Conservation (phyloP, 23 red algal species). For the Agarophyton chilense region DNA sequence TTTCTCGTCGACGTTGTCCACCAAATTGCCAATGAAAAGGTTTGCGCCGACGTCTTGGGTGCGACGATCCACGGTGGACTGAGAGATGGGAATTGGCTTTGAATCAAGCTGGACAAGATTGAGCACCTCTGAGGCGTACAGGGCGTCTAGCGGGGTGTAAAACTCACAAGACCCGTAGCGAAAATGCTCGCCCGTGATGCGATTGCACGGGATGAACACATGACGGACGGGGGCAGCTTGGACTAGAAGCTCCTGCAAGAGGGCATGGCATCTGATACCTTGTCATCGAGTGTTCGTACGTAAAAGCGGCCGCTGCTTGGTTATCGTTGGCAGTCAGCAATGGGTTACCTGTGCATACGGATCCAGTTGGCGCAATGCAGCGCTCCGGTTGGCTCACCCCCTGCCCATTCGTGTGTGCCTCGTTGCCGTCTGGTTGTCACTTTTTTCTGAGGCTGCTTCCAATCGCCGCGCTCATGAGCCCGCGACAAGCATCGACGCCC, state of each 20-base stretch:
- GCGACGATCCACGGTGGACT: slow-evolving; percentile 52
- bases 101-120: slow-evolving; percentile 69
- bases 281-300: slow-evolving; percentile 76
- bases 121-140: slow-evolving; percentile 80
- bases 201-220: slow-evolving; percentile 88
- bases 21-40: slow-evolving; percentile 91
- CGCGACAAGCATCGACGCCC: too few relatives aligned
- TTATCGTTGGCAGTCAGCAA: too few relatives aligned
- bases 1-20: slow-evolving; percentile 82
- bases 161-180: slow-evolving; percentile 91
- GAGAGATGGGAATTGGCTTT: slow-evolving; percentile 74
- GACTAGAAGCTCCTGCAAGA: slow-evolving; percentile 85
- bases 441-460: too few relatives aligned
- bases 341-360: too few relatives aligned
- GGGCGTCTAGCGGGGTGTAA: slow-evolving; percentile 63
- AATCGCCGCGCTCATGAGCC: too few relatives aligned
- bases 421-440: too few relatives aligned
- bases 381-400: too few relatives aligned
- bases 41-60: slow-evolving; percentile 80
- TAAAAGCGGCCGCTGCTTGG: too few relatives aligned
- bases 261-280: slow-evolving; percentile 74
- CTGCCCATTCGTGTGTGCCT: too few relatives aligned
- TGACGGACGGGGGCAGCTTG: slow-evolving; percentile 81
- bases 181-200: slow-evolving; percentile 80
- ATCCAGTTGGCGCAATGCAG: too few relatives aligned